These are phyloP conservation scores for Candida qinlingensis DNA, from an alignment of 805 yeast genomes.

Conservation along the genomic window DNA sequence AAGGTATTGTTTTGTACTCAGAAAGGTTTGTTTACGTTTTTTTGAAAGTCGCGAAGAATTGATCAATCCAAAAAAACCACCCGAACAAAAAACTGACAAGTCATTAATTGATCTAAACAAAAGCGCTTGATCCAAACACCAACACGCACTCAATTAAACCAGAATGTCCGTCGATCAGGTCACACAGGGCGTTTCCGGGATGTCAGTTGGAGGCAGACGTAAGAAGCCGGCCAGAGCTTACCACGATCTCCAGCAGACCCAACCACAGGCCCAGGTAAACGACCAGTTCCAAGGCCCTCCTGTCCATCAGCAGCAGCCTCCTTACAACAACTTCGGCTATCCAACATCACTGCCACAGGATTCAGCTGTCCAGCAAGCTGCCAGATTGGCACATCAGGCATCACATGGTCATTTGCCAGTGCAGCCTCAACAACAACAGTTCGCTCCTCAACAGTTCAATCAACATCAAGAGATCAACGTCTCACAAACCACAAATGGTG, in stretches of 20 bases:
- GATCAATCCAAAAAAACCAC: background rate
- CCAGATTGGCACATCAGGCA: background rate
- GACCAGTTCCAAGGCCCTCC: background rate
- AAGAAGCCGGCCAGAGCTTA: constrained; percentile 23
- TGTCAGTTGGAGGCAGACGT: constrained; percentile 12
- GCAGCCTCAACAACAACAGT: background rate
- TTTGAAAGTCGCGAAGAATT: background rate
- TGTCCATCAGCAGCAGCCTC: background rate
- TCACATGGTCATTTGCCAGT: background rate
- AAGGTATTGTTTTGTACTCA: too few species aligned
- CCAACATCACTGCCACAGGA: background rate
- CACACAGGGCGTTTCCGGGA: constrained; percentile 11
- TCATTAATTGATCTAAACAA: background rate
- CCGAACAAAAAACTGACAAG: background rate
- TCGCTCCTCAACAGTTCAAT: background rate
- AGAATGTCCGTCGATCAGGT: constrained; percentile 6
- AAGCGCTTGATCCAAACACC: too few species aligned
- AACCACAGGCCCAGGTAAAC: background rate
- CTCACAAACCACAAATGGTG: constrained; percentile 3
- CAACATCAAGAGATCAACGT: background rate
- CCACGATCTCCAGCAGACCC: constrained; percentile 14
- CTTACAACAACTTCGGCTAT: background rate
- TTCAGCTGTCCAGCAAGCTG: background rate
- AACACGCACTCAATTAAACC: too few species aligned
- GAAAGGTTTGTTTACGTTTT: background rate